Conservation (phyloP, 2,329 filamentous ascomycete genomes). For the Fusarium hostae region DNA sequence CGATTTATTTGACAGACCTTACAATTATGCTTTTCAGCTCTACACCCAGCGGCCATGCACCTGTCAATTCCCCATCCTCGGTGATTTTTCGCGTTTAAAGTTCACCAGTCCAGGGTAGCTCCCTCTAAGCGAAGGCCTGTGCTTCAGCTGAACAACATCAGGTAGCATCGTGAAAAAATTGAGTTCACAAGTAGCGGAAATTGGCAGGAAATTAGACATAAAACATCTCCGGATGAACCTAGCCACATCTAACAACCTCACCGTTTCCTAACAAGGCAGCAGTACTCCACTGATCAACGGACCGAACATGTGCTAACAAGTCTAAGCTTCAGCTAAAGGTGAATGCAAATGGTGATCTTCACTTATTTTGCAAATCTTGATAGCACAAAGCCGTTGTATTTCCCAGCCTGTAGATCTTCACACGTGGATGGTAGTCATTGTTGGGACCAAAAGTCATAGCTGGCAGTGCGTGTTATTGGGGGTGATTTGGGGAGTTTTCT, state of each 20-base stretch:
- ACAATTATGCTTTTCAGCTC: too few species aligned
- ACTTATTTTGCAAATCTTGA: background rate
- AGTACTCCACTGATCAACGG: slow-evolving; percentile 1
- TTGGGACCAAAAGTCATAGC: too few species aligned
- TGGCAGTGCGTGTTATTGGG: too few species aligned
- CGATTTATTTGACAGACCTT: too few species aligned
- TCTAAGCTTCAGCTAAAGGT: background rate
- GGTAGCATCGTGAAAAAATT: background rate
- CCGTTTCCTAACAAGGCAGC: background rate
- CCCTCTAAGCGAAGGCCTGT: background rate
- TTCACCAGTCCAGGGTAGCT: background rate
- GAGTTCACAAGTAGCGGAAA: background rate
- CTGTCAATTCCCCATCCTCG: too few species aligned
- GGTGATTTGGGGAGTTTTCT: background rate
- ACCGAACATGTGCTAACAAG: background rate
- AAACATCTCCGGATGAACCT: background rate
- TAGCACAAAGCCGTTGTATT: background rate
- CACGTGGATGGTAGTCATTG: too few species aligned
- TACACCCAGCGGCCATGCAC: background rate
- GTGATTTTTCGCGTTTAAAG: background rate
- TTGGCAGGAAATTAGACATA: background rate
- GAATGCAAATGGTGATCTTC: background rate
- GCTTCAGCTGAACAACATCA: background rate
- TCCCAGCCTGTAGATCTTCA: background rate
- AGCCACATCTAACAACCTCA: background rate